Evolutionary conservation across 768 basidiomycete species (phyloP), one percentile per base, ranked within the genome.

Genomic region (Lactarius quietus): DNA sequence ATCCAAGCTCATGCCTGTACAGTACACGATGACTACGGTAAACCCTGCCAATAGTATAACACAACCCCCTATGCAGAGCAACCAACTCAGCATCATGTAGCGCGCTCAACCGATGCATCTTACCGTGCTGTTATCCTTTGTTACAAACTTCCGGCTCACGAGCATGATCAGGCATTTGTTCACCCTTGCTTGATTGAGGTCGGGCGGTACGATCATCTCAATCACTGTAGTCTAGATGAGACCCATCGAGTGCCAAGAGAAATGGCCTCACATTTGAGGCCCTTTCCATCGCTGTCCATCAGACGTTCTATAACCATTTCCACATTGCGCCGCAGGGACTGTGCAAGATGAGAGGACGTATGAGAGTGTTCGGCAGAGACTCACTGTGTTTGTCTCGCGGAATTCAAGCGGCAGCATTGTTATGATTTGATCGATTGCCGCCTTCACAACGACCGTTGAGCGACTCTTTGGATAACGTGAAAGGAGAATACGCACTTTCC

Each of bases 111-210:
- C 2, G 39, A 57, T 28, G 17, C 29, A 72, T 73, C 15, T 31
- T 51, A 76, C 77, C 39, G 77, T 72, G 62, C 73, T 74, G 64
- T 81, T 90, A 51, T 90, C 86, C 75, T 95, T 95, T 62, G 79
- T 80, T 1, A 94, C 90, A 23, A 92, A 82, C 73, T 95, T 96
- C 57, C 92, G 83, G 72, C 89, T 89, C 5, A 95, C 93, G 8
- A 98, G 79, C 2, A 93, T 92, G 59, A 98, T 93, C 41, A 98
- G 80, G 70, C 93, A 96, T 74, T 93, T 95, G 75, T 97, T 96
- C 48, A 93, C 95, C 51, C 91, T 83, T 9, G 93, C 90, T 78
- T 96, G 94, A 59, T 88, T 92, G 41, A 96, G 82, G 68, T 93
- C 91, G 0, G 93, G 92, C 2, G 86, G 86, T 48, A 80, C 82